Base-by-base conservation (phyloP, 2,329 filamentous ascomycete species). In the Fusarium foetens region DNA sequence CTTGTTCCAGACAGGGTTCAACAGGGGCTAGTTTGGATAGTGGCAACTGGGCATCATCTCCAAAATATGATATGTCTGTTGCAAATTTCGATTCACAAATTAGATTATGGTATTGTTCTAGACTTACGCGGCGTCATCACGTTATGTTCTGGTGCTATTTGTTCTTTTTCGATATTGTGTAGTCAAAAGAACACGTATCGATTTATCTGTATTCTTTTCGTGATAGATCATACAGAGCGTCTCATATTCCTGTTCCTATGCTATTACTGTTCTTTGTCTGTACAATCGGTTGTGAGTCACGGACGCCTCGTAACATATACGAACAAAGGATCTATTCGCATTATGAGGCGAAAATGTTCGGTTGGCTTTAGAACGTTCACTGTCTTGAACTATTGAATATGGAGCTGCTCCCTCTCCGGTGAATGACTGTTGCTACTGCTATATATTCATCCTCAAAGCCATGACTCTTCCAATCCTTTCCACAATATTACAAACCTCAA, bases 361-460 rank as follows among this genome's bases (percentile, higher is more conserved):
- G n/a, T 8, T 35, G 6, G 48, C 7, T 21, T 51, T 21, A 16
- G 48, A 51, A 35, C 17, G 11, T 35, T 35, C 31, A 25, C 17
- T 6, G 16, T 49, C 48, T 25, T 21, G 48, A 10, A 35, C n/a
- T 25, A 19, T 17, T 21, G 31, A 11, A 25, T 51, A 51, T 21
- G 8, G 17, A 10, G 25, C 23, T 38, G 49, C 19, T 25, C 33
- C 19, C 14, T n/a, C 19, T n/a, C 21, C 2, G 7, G 49, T 25
- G 5, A 41, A 11, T 41, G 25, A 41, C 27, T n/a, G 19, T 39
- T 27, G 4, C 14, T 53, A 13, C 14, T 39, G 13, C 13, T 53
- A 53, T 53, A 53, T 41, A 53, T 53, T 41, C 35, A n/a, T 41
- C 49, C 25, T 41, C 19, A 53, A 53, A 17, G 33, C 23, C 25